phyloP scores from a whole-genome alignment of 2,329 filamentous ascomycete species.

The Sclerotinia sclerotiorum region DNA sequence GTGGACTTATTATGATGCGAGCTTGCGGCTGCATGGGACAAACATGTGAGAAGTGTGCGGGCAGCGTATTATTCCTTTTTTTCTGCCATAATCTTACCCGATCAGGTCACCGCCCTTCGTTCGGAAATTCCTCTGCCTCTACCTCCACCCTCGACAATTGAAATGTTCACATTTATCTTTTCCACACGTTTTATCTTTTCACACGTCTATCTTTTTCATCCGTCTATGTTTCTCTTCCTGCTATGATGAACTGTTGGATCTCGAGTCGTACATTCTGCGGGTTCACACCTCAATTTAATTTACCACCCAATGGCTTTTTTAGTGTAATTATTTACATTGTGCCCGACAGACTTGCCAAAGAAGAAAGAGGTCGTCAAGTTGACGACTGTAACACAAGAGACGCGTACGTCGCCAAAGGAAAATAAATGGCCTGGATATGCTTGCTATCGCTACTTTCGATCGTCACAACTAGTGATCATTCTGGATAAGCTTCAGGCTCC shows the following conservation, averaged over 20 bases:
- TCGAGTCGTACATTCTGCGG: background rate
- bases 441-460: background rate
- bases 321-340: background rate
- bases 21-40: background rate
- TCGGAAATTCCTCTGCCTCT: too few species aligned
- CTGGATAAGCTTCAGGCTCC: slow-evolving; percentile 3
- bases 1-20: background rate
- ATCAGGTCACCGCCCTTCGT: background rate
- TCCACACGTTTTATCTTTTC: too few species aligned
- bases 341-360: slow-evolving; percentile 5
- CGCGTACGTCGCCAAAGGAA: background rate
- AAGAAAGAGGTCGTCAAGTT: background rate
- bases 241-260: background rate
- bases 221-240: background rate
- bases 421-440: background rate
- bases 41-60: background rate
- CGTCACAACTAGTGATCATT: background rate
- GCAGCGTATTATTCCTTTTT: background rate
- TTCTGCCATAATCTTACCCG: background rate
- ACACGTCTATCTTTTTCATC: too few species aligned
- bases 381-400: background rate
- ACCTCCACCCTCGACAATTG: background rate
- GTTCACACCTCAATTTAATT: too few species aligned
- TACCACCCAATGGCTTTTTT: background rate
- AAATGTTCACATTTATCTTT: background rate